Conservation (phyloP, 768 basidiomycete species). For the Ramaria sp. region DNA sequence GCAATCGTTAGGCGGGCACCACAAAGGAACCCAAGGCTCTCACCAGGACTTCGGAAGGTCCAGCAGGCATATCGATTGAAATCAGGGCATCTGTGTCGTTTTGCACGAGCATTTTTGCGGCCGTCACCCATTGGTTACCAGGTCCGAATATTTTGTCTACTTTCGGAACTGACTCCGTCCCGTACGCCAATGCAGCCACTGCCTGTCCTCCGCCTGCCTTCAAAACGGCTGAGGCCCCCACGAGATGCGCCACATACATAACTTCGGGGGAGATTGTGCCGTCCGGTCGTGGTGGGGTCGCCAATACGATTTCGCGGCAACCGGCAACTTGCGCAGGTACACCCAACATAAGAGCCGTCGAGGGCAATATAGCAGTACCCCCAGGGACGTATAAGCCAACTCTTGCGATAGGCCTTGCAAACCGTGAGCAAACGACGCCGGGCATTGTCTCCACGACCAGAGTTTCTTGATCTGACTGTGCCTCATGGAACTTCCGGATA, state of each 20-base stretch:
- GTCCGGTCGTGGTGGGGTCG: slow-evolving; percentile 91
- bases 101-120: slow-evolving; percentile 98
- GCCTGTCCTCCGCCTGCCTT: slow-evolving; percentile 97
- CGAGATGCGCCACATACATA: slow-evolving; percentile 87
- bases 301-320: slow-evolving; percentile 83
- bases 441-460: slow-evolving; percentile 95
- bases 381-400: slow-evolving; percentile 97
- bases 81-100: slow-evolving; percentile 96
- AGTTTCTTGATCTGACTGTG: slow-evolving; percentile 61
- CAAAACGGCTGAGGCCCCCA: slow-evolving; percentile 83
- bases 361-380: slow-evolving; percentile 91
- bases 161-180: slow-evolving; percentile 89
- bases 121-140: slow-evolving; percentile 99
- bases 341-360: slow-evolving; percentile 95
- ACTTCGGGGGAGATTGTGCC: slow-evolving; percentile 95
- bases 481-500: slow-evolving; percentile 83
- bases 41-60: slow-evolving; percentile 94
- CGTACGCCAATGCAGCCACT: slow-evolving; percentile 92
- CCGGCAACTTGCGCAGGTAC: slow-evolving; percentile 97
- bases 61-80: slow-evolving; percentile 98
- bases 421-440: slow-evolving; percentile 91
- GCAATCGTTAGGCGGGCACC: not conserved
- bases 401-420: slow-evolving; percentile 88
- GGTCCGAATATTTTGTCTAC: slow-evolving; percentile 99
- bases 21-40: slow-evolving; percentile 10